phyloP scores from a whole-genome alignment of 225 moss, liverwort and hornwort species.

The Asterella californica region DNA sequence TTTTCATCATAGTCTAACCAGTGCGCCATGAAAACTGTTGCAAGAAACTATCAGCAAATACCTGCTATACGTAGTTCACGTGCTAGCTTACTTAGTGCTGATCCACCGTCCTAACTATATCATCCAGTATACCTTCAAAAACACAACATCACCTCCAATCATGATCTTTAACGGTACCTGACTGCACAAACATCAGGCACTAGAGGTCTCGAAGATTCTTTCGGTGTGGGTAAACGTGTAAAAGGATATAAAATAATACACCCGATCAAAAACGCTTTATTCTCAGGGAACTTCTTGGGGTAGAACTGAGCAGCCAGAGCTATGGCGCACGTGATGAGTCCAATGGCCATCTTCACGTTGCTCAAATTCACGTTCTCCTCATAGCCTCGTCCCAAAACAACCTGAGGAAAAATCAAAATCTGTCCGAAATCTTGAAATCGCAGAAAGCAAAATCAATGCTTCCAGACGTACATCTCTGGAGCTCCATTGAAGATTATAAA shows the following conservation, averaged over 20 bases:
- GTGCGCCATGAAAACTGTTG: neutral
- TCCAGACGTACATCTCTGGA: neutral
- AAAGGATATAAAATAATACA: conserved; percentile 96
- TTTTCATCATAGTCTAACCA: neutral
- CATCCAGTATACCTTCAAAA: neutral
- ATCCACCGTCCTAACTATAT: neutral
- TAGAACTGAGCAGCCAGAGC: conserved; percentile 93
- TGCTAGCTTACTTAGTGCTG: neutral
- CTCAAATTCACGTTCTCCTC: conserved; percentile 86
- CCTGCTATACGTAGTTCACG: neutral
- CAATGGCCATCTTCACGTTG: conserved; percentile 94
- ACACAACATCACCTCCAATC: neutral
- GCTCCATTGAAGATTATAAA: neutral
- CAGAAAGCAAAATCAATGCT: neutral
- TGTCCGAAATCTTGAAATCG: neutral
- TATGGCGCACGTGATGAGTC: conserved; percentile 74
- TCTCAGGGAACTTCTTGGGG: conserved; percentile 96
- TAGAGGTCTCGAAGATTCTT: neutral
- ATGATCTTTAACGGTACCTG: neutral
- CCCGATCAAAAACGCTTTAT: conserved; percentile 71
- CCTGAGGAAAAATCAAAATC: conserved; percentile 41
- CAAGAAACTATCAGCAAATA: neutral
- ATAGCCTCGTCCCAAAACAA: conserved; percentile 76
- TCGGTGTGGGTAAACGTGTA: neutral
- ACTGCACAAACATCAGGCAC: neutral